Percentiles rank a stretch among this genome's conserved stretches.
These are phyloP conservation scores for Letharia columbiana DNA, from an alignment of 495 filamentous ascomycete species.

Conservation along the genomic window DNA sequence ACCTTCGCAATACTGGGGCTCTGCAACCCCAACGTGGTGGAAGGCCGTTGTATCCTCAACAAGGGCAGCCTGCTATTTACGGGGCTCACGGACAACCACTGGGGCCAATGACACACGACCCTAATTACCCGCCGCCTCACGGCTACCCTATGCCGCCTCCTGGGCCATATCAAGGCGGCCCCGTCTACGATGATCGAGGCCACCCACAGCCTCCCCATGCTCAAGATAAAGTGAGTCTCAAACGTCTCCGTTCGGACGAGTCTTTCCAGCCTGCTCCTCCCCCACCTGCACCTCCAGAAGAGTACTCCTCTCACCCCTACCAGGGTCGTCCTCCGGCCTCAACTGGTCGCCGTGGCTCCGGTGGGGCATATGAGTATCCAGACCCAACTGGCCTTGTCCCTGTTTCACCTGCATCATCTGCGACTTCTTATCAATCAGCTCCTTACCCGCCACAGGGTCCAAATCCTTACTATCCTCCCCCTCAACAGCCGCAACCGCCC, in stretches of 20 bases:
- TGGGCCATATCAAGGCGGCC: constrained; percentile 28
- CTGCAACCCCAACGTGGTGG: constrained; percentile 34
- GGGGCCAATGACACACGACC: constrained; percentile 44
- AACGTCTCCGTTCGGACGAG: constrained; percentile 27
- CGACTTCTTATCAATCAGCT: constrained; percentile 39
- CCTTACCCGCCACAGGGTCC: constrained; percentile 36
- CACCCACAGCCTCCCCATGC: constrained; percentile 26
- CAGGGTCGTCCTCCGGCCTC: constrained; percentile 34
- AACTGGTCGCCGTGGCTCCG: constrained; percentile 39
- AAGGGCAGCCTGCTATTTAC: constrained; percentile 45
- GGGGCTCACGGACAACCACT: constrained; percentile 71
- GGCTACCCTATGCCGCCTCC: constrained; percentile 35
- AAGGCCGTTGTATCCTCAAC: constrained; percentile 32
- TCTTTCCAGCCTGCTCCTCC: constrained; percentile 26
- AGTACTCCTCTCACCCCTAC: constrained; percentile 26
- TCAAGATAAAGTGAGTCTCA: constrained; percentile 43
- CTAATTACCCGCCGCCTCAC: constrained; percentile 40
- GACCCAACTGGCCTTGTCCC: constrained; percentile 48
- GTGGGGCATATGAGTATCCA: constrained; percentile 44
- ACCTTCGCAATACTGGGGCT: constrained; percentile 44
- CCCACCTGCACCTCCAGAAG: constrained; percentile 25
- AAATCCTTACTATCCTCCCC: constrained; percentile 37
- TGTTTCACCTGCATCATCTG: constrained; percentile 42
- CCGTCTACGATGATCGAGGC: constrained; percentile 29
- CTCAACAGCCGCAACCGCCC: constrained; percentile 20